Base-by-base conservation (phyloP, 352 stramenopile genomes). In the Phytophthora melonis region DNA sequence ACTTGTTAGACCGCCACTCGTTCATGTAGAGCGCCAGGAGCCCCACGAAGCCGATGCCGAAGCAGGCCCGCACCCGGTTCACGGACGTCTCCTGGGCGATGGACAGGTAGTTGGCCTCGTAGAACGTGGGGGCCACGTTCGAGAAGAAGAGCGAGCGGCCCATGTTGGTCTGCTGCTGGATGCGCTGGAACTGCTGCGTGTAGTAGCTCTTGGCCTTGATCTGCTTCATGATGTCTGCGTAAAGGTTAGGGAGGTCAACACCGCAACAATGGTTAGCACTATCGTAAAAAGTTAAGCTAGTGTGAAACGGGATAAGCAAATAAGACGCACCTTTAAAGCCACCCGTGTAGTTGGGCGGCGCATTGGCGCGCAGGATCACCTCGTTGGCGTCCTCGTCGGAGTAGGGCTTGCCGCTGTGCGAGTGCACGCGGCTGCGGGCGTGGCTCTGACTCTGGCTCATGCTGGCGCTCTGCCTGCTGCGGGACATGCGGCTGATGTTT, bases 171-270 rank as follows among this genome's bases (percentile, higher is more conserved):
- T 93, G 88, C 68, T 89, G 75, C 75, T 94, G 88, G 65, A 94
- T 91, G 47, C 83, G 83, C 61, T 91, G 86, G 76, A 94, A 94
- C 73, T 94, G 88, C 56, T 87, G 58, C 55, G 84, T 90, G 73
- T 90, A 93, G 72, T 92, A 94, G 54, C 88, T 84, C 63, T 93
- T 92, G 59, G 83, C 85, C 58, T 88, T 88, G 66, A 93, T 93
- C 57, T 91, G 78, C 58, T 92, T 91, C 79, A 94, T 91, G 62
- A 92, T 94, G 55, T 90, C 83, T 89, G 58, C 19, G 62, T 58
- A 61, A 55, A 64, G 41, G 41, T 49, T 18, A 49, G 41, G 41
- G 19, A 43, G 27, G 45, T 2, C 21, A 64, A 56, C 52, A 32
- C 11, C 7, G 39, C 43, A 50, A 41, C 56, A 23, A 39, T 19